Evolutionary conservation across 208 protist species (phyloP), one percentile per base, ranked within the genome.

Genomic region (Trypanosoma melophagium): DNA sequence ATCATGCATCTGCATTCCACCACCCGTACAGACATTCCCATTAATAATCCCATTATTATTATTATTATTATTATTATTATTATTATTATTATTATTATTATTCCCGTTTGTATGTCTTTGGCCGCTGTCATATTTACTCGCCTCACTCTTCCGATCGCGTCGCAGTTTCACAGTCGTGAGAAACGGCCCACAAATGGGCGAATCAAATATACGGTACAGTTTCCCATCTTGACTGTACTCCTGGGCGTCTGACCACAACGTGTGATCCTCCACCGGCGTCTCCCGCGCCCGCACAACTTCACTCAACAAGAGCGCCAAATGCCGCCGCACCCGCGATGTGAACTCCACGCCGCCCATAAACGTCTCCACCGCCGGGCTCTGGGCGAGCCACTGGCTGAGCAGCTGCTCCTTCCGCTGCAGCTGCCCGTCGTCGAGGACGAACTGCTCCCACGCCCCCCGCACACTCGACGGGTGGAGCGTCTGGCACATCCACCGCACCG

Each of bases 171-270:
- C 81, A 13, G 85, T 91, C 12, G 85, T 83, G 25, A 91, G 77
- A 60, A 91, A 84, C 7, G 85, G 85, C 3, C 85, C 85, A 49
- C 85, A 88, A 25, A 70, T 17, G 13, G 81, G 79, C 19, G 85
- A 91, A 55, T 81, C 60, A 63, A 86, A 91, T 63, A 91, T 84
- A 63, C 81, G 76, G 63, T 91, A 91, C 1, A 88, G 66, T 79
- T 91, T 91, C 25, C 69, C 60, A 74, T 87, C 85, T 57, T 87
- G 73, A 62, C 81, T 86, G 60, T 57, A 73, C 73, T 86, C 81
- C 66, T 81, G 71, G 49, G 67, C 66, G 1, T 9, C 35, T 2
- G 75, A 31, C 80, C 79, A 86, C 59, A 74, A 55, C 10, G 41
- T 69, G 12, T 14, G 24, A 62, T 87, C 79, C 13, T 78, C 74